Evolutionary conservation across 768 basidiomycete genomes (phyloP).

Genomic region (Hysterangium stoloniferum): DNA sequence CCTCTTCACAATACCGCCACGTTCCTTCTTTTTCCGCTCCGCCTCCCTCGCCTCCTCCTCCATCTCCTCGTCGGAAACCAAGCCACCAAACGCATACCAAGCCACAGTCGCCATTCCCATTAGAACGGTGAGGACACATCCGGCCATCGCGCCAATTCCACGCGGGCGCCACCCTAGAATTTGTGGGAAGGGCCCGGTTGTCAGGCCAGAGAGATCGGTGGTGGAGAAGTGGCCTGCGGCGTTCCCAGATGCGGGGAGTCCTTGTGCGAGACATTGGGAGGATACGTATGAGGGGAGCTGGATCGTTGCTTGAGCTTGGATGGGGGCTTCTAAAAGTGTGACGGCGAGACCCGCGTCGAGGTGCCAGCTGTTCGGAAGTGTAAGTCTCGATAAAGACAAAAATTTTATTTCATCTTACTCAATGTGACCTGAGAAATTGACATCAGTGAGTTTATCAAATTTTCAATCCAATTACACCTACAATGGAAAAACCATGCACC

Average conservation of each 20-base stretch:
- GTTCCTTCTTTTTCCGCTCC: background rate
- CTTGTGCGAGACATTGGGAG: constrained; percentile 66
- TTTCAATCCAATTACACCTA: constrained; percentile 26
- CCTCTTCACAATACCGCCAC: background rate
- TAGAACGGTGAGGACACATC: constrained; percentile 72
- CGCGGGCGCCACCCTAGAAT: constrained; percentile 62
- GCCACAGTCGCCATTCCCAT: constrained; percentile 75
- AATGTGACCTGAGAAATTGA: constrained; percentile 13
- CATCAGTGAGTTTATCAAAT: background rate
- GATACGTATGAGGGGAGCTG: constrained; percentile 45
- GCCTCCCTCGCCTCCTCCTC: constrained; percentile 58
- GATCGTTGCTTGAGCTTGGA: constrained; percentile 51
- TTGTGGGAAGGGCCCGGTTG: constrained; percentile 66
- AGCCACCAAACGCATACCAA: constrained; percentile 81
- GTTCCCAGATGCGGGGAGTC: constrained; percentile 64
- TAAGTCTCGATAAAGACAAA: background rate
- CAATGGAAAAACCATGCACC: constrained; percentile 86
- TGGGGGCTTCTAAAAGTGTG: constrained; percentile 77
- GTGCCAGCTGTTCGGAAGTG: constrained; percentile 73
- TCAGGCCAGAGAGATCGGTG: constrained; percentile 60
- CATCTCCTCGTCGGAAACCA: constrained; percentile 71
- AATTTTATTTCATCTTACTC: constrained; percentile 7
- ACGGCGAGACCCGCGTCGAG: constrained; percentile 77
- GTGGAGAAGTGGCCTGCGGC: constrained; percentile 72
- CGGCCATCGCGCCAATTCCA: constrained; percentile 72